Evolutionary conservation across 257 asterid genomes (phyloP).

Genomic region (Orobanche coerulescens): DNA sequence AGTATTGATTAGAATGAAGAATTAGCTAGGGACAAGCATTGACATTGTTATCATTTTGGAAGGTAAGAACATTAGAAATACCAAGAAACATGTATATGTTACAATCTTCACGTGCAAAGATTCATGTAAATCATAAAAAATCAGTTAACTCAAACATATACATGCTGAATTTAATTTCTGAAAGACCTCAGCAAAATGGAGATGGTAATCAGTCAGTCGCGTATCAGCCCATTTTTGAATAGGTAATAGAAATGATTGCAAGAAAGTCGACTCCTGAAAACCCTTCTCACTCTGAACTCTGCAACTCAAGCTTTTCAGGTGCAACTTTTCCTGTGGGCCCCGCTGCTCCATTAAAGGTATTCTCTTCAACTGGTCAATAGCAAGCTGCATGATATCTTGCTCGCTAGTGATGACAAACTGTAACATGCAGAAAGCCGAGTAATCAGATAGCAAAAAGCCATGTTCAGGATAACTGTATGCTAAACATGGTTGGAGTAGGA

Average conservation of each 20-base stretch:
- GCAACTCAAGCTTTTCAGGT: conserved; percentile 79
- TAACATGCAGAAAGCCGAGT: conserved; percentile 20
- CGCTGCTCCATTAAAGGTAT: conserved; percentile 92
- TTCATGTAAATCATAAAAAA: too few species aligned
- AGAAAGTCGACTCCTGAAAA: conserved; percentile 62
- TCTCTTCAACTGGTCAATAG: conserved; percentile 78
- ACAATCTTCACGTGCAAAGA: too few species aligned
- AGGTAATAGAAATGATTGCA: conserved; percentile 79
- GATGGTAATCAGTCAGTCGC: conserved; percentile 78
- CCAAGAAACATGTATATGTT: too few species aligned
- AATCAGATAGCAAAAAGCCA: conserved; percentile 14
- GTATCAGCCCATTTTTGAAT: conserved; percentile 91
- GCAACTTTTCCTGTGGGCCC: conserved; percentile 87
- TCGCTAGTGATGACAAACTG: conserved; percentile 92
- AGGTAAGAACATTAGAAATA: too few species aligned
- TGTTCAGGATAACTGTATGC: too few species aligned
- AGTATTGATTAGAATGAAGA: too few species aligned
- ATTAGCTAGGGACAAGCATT: too few species aligned
- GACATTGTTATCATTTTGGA: too few species aligned
- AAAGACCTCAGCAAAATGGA: conserved; percentile 72
- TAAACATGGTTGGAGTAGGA: too few species aligned
- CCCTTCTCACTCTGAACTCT: conserved; percentile 69
- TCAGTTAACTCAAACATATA: too few species aligned
- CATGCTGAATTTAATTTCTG: conserved; percentile 10
- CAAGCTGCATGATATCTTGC: conserved; percentile 66